Evolutionary conservation across 2,329 filamentous ascomycete species (phyloP).

Genomic region (Elsinoe fawcettii): DNA sequence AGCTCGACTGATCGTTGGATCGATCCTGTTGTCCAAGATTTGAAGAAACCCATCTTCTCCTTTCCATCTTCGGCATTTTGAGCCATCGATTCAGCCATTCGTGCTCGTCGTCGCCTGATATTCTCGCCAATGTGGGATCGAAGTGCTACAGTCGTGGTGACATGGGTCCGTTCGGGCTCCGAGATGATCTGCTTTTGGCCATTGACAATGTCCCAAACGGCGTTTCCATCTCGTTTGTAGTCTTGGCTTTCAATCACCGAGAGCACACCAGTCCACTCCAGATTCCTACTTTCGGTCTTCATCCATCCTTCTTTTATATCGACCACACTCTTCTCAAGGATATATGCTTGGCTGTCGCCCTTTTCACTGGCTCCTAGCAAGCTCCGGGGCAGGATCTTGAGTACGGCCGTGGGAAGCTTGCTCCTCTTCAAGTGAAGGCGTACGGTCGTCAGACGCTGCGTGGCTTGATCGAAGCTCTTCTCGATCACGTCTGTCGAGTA

Average conservation of each 20-base stretch:
- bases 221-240: constrained; percentile 47
- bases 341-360: constrained; percentile 63
- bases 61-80: constrained; percentile 36
- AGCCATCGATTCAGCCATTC: constrained; percentile 32
- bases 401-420: constrained; percentile 64
- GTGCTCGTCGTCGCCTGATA: constrained; percentile 47
- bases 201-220: constrained; percentile 21
- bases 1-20: constrained; percentile 73
- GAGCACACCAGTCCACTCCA: constrained; percentile 74
- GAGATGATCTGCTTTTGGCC: constrained; percentile 22
- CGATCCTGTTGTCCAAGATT: constrained; percentile 59
- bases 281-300: constrained; percentile 70
- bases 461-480: constrained; percentile 62
- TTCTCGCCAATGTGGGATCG: constrained; percentile 64
- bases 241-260: constrained; percentile 69
- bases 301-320: constrained; percentile 77
- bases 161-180: constrained; percentile 48
- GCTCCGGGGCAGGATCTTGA: constrained; percentile 65
- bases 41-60: constrained; percentile 50
- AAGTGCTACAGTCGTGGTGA: constrained; percentile 67
- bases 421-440: constrained; percentile 77
- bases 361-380: constrained; percentile 52
- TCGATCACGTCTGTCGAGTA: constrained; percentile 76
- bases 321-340: constrained; percentile 71
- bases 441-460: constrained; percentile 67